These are phyloP conservation scores for Noccaea caerulescens DNA, from an alignment of 345 rosid species.

Conservation along the genomic window DNA sequence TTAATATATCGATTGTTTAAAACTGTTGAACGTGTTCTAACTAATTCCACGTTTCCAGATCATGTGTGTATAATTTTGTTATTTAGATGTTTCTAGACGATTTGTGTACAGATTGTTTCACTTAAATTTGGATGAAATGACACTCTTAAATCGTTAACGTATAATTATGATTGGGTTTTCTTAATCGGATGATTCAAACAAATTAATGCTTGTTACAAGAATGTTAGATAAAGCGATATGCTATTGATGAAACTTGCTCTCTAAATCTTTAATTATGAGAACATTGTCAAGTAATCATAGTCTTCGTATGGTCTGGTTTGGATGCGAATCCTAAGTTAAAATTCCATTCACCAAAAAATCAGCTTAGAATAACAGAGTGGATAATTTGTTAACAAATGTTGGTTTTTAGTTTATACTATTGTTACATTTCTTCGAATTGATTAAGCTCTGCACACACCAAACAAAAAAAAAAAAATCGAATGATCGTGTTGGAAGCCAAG, in stretches of 20 bases:
- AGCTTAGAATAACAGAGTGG: neutral
- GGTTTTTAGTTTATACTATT: neutral
- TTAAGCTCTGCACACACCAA: constrained; percentile 9
- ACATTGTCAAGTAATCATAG: constrained; percentile 21
- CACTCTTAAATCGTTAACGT: neutral
- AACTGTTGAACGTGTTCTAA: constrained; percentile 3
- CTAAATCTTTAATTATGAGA: neutral
- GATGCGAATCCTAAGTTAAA: constrained; percentile 27
- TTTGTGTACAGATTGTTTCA: too few species aligned
- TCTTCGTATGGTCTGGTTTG: neutral
- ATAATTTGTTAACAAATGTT: constrained; percentile 16
- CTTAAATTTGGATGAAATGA: neutral
- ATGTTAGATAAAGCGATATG: neutral
- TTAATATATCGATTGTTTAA: neutral
- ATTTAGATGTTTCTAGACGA: too few species aligned
- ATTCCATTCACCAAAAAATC: neutral
- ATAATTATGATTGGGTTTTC: neutral
- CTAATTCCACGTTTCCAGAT: constrained; percentile 10
- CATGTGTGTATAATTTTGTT: constrained; percentile 3
- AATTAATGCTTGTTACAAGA: too few species aligned
- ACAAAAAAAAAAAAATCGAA: neutral
- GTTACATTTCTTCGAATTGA: constrained; percentile 14
- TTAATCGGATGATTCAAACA: too few species aligned
- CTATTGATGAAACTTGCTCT: constrained; percentile 3
- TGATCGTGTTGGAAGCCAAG: constrained; percentile 42